A percentile compares a stretch with the other conserved stretches of the same genome.
phyloP scores from a whole-genome alignment of 164 flowering plant species.

The Vitis rotundifolia region DNA sequence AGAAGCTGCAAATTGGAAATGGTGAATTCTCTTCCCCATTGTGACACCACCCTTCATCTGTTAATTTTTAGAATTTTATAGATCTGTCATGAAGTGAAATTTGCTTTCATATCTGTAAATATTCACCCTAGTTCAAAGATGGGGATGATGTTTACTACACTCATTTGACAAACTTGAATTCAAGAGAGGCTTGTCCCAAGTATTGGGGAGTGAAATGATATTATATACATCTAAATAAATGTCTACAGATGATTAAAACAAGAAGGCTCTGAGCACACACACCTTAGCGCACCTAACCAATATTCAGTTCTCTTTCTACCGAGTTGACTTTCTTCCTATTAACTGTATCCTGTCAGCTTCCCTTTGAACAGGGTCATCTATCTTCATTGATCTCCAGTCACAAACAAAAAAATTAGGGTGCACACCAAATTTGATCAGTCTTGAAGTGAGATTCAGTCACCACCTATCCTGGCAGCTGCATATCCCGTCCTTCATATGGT shows the following conservation, averaged over 20 bases:
- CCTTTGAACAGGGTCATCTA: neutral
- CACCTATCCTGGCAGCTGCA: slow-evolving; percentile 43
- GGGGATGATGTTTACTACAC: no score
- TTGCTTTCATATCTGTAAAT: no score
- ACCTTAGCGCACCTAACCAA: neutral
- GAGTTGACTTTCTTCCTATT: neutral
- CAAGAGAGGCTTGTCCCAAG: no score
- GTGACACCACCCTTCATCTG: no score
- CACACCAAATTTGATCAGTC: no score
- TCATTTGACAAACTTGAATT: no score
- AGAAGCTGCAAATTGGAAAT: no score
- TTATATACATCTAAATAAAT: neutral
- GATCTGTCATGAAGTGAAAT: no score
- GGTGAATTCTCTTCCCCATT: no score
- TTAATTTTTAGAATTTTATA: no score
- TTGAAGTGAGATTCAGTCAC: slow-evolving; percentile 15
- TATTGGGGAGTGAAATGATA: no score
- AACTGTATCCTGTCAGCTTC: neutral
- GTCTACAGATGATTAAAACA: neutral
- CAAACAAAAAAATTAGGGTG: neutral
- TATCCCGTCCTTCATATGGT: slow-evolving; percentile 35
- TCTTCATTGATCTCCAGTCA: neutral
- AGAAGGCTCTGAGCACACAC: neutral
- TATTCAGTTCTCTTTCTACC: neutral
- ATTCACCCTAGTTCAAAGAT: no score